Conservation (phyloP, 2,329 filamentous ascomycete genomes). For the Thelonectria olida region DNA sequence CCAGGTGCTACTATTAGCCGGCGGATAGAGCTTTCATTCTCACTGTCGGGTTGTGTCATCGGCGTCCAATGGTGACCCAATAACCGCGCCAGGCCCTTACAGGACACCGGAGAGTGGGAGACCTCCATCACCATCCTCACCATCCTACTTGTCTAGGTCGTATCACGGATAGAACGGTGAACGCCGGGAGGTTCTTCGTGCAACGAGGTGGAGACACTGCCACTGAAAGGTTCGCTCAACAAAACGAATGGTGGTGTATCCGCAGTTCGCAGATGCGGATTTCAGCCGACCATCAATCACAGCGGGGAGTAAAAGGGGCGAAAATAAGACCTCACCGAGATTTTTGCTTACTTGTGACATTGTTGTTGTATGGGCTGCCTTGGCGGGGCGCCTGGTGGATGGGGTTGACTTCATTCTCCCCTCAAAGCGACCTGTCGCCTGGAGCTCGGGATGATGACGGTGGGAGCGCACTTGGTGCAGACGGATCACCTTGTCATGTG, state of each 20-base stretch:
- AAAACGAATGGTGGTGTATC: not conserved
- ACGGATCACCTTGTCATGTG: not conserved
- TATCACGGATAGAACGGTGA: not conserved
- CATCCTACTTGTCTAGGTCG: not conserved
- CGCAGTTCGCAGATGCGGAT: not conserved
- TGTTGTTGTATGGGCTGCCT: slow-evolving; percentile 7
- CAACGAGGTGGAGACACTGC: not conserved
- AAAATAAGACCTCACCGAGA: slow-evolving; percentile 1
- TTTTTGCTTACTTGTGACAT: slow-evolving; percentile 5
- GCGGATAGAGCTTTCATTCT: slow-evolving; percentile 4
- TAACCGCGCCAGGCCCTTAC: slow-evolving; percentile 9
- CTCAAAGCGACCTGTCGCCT: not conserved
- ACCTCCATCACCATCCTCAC: slow-evolving; percentile 16
- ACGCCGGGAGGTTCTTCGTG: not conserved
- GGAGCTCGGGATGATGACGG: slow-evolving; percentile 1
- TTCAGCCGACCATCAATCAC: not conserved
- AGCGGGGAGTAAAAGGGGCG: not conserved
- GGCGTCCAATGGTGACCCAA: slow-evolving; percentile 26
- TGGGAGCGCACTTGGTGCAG: not conserved
- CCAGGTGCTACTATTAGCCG: slow-evolving; percentile 26
- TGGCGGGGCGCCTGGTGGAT: slow-evolving; percentile 3
- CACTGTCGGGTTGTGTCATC: slow-evolving; percentile 21
- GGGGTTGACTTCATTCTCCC: not conserved
- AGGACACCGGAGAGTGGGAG: slow-evolving; percentile 10
- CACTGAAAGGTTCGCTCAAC: not conserved